A percentile compares a stretch with the other conserved stretches of the same genome.
Evolutionary conservation across 2,329 filamentous ascomycete genomes (phyloP).

Genomic region (Fusarium metavorans): DNA sequence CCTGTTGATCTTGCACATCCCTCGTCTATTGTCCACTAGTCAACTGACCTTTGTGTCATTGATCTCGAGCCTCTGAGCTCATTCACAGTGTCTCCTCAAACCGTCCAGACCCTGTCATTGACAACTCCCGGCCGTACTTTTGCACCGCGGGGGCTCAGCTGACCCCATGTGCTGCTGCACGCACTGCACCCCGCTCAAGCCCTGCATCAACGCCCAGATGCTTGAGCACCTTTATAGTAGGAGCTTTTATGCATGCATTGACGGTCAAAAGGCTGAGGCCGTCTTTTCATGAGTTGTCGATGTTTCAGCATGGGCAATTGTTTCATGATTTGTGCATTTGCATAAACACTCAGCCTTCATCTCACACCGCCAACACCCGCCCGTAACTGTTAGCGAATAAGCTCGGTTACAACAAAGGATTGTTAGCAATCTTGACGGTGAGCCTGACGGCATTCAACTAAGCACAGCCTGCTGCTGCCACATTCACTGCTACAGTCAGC

Average conservation of each 20-base stretch:
- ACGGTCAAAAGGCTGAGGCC: slow-evolving; percentile 3
- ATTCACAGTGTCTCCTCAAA: not conserved
- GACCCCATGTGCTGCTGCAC: not conserved
- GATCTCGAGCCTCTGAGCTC: not conserved
- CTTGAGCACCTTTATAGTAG: not conserved
- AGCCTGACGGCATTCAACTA: not conserved
- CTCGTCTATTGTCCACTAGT: not conserved
- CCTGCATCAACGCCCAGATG: not conserved
- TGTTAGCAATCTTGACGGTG: not conserved
- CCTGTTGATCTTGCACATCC: not conserved
- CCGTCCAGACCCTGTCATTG: not conserved
- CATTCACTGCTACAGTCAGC: not conserved
- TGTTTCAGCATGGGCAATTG: not conserved
- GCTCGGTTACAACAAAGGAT: not conserved
- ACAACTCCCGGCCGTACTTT: not conserved
- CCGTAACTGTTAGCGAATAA: not conserved
- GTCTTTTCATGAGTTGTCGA: not conserved
- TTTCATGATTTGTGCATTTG: not conserved
- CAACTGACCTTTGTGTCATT: not conserved
- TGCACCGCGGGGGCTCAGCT: not conserved
- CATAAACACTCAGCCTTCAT: not conserved
- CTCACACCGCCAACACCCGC: not conserved
- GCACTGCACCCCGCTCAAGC: not conserved
- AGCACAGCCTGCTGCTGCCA: not conserved
- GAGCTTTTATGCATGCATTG: slow-evolving; percentile 22